Percentiles rank a stretch among this genome's conserved stretches.
Evolutionary conservation across 345 rosid species (phyloP).

Genomic region (Raphanus sativus): DNA sequence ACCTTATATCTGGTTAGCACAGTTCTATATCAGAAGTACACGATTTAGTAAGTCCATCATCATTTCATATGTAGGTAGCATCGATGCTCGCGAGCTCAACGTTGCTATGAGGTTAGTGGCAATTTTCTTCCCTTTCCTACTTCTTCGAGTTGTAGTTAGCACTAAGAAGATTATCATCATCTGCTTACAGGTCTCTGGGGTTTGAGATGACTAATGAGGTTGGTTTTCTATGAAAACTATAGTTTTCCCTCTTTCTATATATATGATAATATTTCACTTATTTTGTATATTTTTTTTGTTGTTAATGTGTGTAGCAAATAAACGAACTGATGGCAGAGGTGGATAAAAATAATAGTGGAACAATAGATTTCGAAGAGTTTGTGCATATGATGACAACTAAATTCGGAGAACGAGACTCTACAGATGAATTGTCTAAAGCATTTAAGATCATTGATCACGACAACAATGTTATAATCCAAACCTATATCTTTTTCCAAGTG

Average conservation of each 20-base stretch:
- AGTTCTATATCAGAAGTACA: not conserved
- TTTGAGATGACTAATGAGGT: slow-evolving; percentile 94
- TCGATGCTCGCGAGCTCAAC: slow-evolving; percentile 88
- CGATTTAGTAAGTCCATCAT: not conserved
- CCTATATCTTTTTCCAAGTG: not conserved
- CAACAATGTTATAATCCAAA: slow-evolving; percentile 52
- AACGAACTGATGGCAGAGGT: slow-evolving; percentile 90
- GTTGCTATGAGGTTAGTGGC: slow-evolving; percentile 84
- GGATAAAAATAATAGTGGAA: slow-evolving; percentile 89
- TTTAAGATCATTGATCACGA: slow-evolving; percentile 79
- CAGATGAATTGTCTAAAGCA: slow-evolving; percentile 75
- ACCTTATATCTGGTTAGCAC: not conserved
- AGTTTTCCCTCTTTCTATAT: not conserved
- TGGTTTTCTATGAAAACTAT: slow-evolving; percentile 15
- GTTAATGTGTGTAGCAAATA: slow-evolving; percentile 64
- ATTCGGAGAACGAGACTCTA: slow-evolving; percentile 82
- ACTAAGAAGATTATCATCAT: slow-evolving; percentile 12
- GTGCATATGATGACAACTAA: slow-evolving; percentile 88
- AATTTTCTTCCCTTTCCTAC: not conserved
- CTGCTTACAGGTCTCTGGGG: slow-evolving; percentile 77
- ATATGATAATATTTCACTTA: not conserved
- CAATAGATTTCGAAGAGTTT: slow-evolving; percentile 93
- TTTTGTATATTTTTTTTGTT: not conserved
- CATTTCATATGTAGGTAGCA: slow-evolving; percentile 57
- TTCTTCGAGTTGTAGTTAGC: not conserved